Conservation (phyloP, 805 yeast genomes). For the Lipomyces mesembrius region DNA sequence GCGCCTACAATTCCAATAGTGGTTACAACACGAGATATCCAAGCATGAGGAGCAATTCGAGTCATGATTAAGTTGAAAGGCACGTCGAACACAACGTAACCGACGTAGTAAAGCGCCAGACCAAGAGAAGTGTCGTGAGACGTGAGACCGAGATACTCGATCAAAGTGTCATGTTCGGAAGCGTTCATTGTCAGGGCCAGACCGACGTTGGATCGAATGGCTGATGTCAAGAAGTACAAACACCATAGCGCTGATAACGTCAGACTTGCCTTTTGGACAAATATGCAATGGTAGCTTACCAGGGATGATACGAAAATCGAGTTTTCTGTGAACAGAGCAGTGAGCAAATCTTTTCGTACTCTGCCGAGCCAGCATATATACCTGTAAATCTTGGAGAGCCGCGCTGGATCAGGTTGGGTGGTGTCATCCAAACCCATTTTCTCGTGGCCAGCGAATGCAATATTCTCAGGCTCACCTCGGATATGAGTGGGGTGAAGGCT, state of each 20-base stretch:
- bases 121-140: constrained; percentile 70
- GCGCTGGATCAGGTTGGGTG: constrained; percentile 22
- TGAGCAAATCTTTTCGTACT: neutral
- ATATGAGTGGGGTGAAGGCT: constrained; percentile 32
- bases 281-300: constrained; percentile 14
- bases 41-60: constrained; percentile 77
- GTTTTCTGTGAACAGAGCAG: constrained; percentile 46
- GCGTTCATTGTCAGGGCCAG: constrained; percentile 59
- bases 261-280: neutral
- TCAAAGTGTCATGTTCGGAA: constrained; percentile 76
- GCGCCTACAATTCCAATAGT: constrained; percentile 78
- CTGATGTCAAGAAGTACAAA: constrained; percentile 73
- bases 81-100: constrained; percentile 79
- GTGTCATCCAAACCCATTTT: constrained; percentile 26
- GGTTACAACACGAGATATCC: constrained; percentile 79
- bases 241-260: constrained; percentile 58
- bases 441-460: constrained; percentile 29
- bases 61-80: constrained; percentile 90
- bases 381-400: constrained; percentile 26
- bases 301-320: constrained; percentile 72
- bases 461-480: constrained; percentile 35
- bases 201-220: constrained; percentile 56
- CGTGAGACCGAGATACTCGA: constrained; percentile 58
- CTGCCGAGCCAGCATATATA: neutral
- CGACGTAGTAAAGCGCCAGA: constrained; percentile 80